A percentile compares a stretch with the other conserved stretches of the same genome.
phyloP scores from a whole-genome alignment of 805 yeast species.

The Nakazawaea peltata region DNA sequence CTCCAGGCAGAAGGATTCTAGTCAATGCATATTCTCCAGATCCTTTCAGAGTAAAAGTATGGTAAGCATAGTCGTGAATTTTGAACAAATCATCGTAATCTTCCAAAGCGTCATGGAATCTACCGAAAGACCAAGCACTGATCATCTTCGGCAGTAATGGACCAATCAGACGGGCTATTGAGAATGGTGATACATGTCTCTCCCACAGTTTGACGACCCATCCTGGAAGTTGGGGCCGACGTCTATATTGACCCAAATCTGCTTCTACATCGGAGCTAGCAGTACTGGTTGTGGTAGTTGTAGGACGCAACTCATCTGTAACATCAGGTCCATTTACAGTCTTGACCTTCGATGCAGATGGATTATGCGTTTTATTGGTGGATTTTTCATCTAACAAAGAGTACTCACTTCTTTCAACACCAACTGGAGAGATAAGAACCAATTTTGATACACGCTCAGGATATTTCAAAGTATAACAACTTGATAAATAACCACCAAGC shows the following conservation, averaged over 20 bases:
- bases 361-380: slow-evolving; percentile 2
- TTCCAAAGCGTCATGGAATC: slow-evolving; percentile 28
- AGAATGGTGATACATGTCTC: slow-evolving; percentile 45
- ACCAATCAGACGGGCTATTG: slow-evolving; percentile 39
- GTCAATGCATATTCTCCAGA: slow-evolving; percentile 63
- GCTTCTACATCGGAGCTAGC: slow-evolving; percentile 13
- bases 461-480: slow-evolving; percentile 52
- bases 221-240: slow-evolving; percentile 23
- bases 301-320: slow-evolving; percentile 12
- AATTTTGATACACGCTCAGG: slow-evolving; percentile 39
- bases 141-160: slow-evolving; percentile 46
- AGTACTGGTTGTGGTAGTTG: slow-evolving; percentile 7
- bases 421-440: slow-evolving; percentile 67
- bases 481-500: slow-evolving; percentile 68
- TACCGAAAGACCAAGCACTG: slow-evolving; percentile 45
- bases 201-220: slow-evolving; percentile 42
- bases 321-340: slow-evolving; percentile 14
- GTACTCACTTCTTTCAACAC: slow-evolving; percentile 58
- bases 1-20: slow-evolving; percentile 51
- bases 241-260: slow-evolving; percentile 5
- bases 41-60: slow-evolving; percentile 43
- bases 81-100: slow-evolving; percentile 24
- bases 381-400: slow-evolving; percentile 23
- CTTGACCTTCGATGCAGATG: too few relatives aligned
- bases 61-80: slow-evolving; percentile 47